Evolutionary conservation across 2,329 filamentous ascomycete genomes (phyloP).

Genomic region (Hymenotorrendiella dingleyae): DNA sequence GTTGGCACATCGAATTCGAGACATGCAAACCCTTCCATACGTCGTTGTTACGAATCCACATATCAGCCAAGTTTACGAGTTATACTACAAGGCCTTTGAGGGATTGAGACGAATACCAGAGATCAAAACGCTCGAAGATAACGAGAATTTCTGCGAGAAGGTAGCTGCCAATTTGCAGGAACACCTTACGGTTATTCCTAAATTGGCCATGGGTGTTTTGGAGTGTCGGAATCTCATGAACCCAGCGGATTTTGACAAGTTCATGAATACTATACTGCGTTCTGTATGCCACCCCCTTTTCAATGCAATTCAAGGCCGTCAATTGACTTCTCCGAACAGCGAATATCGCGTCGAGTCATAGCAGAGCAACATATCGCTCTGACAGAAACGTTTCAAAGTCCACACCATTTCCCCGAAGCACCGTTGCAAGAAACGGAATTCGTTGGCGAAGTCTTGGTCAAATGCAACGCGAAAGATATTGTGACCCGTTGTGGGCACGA

Average conservation of each 20-base stretch:
- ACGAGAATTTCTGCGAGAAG: slow-evolving; percentile 77
- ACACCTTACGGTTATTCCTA: slow-evolving; percentile 89
- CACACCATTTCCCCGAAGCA: slow-evolving; percentile 81
- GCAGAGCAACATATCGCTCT: slow-evolving; percentile 95
- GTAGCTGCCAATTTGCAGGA: slow-evolving; percentile 76
- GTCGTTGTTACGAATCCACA: slow-evolving; percentile 94
- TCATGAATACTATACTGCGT: slow-evolving; percentile 90
- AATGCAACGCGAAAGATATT: slow-evolving; percentile 85
- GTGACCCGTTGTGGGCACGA: slow-evolving; percentile 76
- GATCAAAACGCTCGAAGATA: slow-evolving; percentile 80
- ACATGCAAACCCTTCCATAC: slow-evolving; percentile 95
- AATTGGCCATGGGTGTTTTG: slow-evolving; percentile 87
- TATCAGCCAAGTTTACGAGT: slow-evolving; percentile 89
- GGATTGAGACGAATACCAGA: slow-evolving; percentile 77
- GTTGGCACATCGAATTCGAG: slow-evolving; percentile 86
- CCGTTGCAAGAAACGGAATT: slow-evolving; percentile 65
- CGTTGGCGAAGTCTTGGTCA: slow-evolving; percentile 91
- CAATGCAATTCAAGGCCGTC: background rate
- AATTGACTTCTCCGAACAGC: slow-evolving; percentile 39
- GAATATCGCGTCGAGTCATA: slow-evolving; percentile 93
- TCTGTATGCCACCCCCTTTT: slow-evolving; percentile 53
- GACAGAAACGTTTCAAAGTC: slow-evolving; percentile 87
- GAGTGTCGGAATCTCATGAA: slow-evolving; percentile 82
- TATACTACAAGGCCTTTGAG: slow-evolving; percentile 97
- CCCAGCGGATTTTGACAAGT: slow-evolving; percentile 75